Evolutionary conservation across 352 stramenopile genomes (phyloP), one percentile per base, ranked within the genome.

Genomic region (Phytopythium montanum): DNA sequence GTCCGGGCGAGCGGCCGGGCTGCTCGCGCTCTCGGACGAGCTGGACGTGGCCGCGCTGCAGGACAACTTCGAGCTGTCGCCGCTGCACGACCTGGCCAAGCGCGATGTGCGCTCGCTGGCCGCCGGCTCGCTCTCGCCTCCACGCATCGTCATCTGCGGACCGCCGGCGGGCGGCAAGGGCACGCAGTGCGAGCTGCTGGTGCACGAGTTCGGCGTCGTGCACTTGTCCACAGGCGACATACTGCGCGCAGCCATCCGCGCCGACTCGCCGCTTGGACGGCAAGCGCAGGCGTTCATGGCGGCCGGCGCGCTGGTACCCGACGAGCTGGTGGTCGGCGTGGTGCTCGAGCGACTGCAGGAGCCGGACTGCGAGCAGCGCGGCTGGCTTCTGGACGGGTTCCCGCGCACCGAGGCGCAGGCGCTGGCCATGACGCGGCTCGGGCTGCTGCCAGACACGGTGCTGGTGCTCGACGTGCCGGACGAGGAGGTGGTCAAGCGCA

Each of bases 401-500:
- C 95, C 95, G 3, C 82, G 94, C 52, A 98, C 92, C 9, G 66
- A 70, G 16, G 66, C 54, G 1, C 91, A 98, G 63, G 93, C 92
- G 8, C 64, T 92, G 38, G 86, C 87, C 23, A 78, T 98, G 41
- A 58, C 89, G n/a, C 66, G 79, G 44, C 69, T 81, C 44, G 92
- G 92, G 3, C 86, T 98, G 49, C 68, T 85, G 16, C 87, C 94
- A 2, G 88, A 98, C 62, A 76, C 81, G 16, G 95, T 98, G 59
- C 69, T 98, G 12, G 79, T 97, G 39, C 84, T 99, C 29, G 75
- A 98, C 13, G 94, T 99, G 10, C 94, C 95, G 0, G 96, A 99
- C 65, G 89, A 92, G 28, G 88, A 98, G 34, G 85, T 99, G 12
- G 87, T 98, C 65, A 96, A 98, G 56, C 89, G 97, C 55, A 98